These are phyloP conservation scores for Ogataea ramenticola DNA, from an alignment of 805 yeast genomes.

Conservation along the genomic window DNA sequence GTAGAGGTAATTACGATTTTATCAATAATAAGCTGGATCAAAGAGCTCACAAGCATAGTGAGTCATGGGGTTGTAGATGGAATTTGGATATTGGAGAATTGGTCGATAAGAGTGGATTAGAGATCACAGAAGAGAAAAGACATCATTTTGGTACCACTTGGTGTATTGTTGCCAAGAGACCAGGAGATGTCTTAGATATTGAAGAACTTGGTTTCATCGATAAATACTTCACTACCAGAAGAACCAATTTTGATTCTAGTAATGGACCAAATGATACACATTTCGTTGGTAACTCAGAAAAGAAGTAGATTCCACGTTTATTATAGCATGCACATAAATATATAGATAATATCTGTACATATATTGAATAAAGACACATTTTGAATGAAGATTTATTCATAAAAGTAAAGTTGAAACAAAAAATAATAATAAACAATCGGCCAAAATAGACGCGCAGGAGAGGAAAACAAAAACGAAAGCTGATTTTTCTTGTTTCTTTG, in stretches of 20 bases:
- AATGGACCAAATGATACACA: conserved; percentile 2
- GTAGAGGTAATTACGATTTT: conserved; percentile 73
- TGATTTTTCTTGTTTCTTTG: no score
- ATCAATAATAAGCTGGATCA: conserved; percentile 77
- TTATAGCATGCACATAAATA: neutral
- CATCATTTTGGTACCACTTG: conserved; percentile 91
- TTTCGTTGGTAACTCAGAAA: neutral
- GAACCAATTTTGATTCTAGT: conserved; percentile 26
- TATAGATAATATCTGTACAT: neutral
- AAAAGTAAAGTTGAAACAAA: no score
- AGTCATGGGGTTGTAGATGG: conserved; percentile 97
- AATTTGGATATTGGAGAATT: conserved; percentile 88
- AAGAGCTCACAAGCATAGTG: conserved; percentile 74
- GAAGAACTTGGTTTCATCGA: conserved; percentile 44
- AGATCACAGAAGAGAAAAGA: conserved; percentile 70
- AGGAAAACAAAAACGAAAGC: no score
- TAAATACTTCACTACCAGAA: conserved; percentile 34
- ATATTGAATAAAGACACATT: neutral
- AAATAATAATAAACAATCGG: no score
- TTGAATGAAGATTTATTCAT: no score
- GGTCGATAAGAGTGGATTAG: conserved; percentile 76
- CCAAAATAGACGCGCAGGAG: no score
- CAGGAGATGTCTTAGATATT: conserved; percentile 50
- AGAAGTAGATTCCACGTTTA: neutral
- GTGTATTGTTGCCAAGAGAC: conserved; percentile 69